A percentile compares a stretch with the other conserved stretches of the same genome.
phyloP scores from a whole-genome alignment of 352 stramenopile genomes.

The Phytophthora podocarpi region DNA sequence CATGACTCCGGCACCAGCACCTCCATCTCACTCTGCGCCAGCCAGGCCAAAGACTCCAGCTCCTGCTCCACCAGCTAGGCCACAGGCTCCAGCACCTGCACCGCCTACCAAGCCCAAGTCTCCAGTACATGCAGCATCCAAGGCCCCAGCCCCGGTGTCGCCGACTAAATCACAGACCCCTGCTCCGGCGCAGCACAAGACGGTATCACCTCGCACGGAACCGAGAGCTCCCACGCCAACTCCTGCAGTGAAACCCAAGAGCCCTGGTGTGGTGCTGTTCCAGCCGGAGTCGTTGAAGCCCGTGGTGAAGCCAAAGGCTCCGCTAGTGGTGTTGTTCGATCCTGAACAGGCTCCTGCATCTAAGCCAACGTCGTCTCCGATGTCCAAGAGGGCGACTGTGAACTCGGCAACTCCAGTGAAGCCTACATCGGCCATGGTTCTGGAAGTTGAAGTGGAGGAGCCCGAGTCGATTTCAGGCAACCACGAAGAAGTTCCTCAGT shows the following conservation, averaged over 20 bases:
- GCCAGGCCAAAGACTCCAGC: slow-evolving; percentile 9
- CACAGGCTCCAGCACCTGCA: slow-evolving; percentile 11
- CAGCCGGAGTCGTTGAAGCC: slow-evolving; percentile 36
- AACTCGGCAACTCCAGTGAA: slow-evolving; percentile 28
- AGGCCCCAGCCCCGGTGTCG: slow-evolving; percentile 1
- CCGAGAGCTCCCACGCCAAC: slow-evolving; percentile 8
- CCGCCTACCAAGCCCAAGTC: slow-evolving; percentile 18
- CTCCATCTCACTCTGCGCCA: slow-evolving; percentile 3
- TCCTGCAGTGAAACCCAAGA: slow-evolving; percentile 20
- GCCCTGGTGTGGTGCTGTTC: slow-evolving; percentile 35
- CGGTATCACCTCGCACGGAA: slow-evolving; percentile 16
- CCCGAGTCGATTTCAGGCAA: slow-evolving; percentile 9
- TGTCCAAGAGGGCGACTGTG: slow-evolving; percentile 17
- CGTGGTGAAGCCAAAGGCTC: slow-evolving; percentile 32
- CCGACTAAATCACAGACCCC: slow-evolving; percentile 8
- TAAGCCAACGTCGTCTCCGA: slow-evolving; percentile 3
- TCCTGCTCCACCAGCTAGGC: neutral
- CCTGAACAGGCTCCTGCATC: slow-evolving; percentile 20
- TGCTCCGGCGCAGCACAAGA: slow-evolving; percentile 11
- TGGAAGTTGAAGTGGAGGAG: slow-evolving; percentile 22
- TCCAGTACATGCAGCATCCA: slow-evolving; percentile 6
- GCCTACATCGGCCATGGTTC: slow-evolving; percentile 24
- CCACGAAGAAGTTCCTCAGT: slow-evolving; percentile 11
- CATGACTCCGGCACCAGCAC: slow-evolving; percentile 12
- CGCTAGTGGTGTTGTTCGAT: slow-evolving; percentile 39